Evolutionary conservation across 306 rosid species (phyloP).

Genomic region (Acacia crassicarpa): DNA sequence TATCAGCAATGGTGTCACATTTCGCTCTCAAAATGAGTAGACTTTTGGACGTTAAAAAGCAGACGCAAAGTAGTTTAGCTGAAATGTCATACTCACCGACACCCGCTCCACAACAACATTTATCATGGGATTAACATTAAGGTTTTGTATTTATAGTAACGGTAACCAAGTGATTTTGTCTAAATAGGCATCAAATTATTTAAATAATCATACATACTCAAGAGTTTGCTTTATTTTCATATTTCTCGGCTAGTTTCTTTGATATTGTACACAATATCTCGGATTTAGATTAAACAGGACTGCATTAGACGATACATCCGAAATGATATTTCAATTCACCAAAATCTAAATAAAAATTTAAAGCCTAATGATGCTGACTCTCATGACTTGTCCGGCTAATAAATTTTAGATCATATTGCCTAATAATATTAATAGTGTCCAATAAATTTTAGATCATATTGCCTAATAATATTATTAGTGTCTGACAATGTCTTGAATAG

Average conservation of each 20-base stretch:
- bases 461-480: too few species aligned
- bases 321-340: too few species aligned
- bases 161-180: neutral
- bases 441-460: too few species aligned
- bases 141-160: neutral
- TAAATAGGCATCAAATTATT: neutral
- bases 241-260: neutral
- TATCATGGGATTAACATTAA: neutral
- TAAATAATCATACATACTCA: neutral
- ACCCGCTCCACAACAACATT: neutral
- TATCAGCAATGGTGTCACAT: neutral
- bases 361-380: too few species aligned
- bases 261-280: neutral
- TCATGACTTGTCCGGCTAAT: too few species aligned
- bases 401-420: neutral
- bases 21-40: neutral
- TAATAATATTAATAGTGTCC: neutral
- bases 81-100: slow-evolving; percentile 1
- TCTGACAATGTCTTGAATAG: too few species aligned
- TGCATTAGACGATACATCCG: too few species aligned
- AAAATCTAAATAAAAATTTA: too few species aligned
- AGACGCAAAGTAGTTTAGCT: neutral
- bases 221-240: neutral
- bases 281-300: neutral
- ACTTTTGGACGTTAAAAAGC: neutral